These are phyloP conservation scores for Echria macrotheca DNA, from an alignment of 495 filamentous ascomycete species.

Conservation along the genomic window DNA sequence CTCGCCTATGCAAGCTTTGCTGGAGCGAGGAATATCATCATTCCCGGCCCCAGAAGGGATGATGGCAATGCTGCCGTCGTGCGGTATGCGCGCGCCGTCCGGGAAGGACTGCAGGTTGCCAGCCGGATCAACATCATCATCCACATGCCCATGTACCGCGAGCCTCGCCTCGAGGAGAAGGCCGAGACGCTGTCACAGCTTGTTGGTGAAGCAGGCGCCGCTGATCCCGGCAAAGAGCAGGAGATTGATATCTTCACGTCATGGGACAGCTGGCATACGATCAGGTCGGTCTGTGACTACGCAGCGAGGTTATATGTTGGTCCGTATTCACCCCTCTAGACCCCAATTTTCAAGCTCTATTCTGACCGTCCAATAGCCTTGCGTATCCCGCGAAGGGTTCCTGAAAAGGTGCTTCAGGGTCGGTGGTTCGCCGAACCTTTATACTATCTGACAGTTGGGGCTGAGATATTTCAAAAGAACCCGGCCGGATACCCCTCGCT, in stretches of 20 bases:
- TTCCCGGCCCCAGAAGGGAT: constrained; percentile 63
- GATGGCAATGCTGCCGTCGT: constrained; percentile 39
- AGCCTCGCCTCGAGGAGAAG: constrained; percentile 39
- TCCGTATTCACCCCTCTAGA: constrained; percentile 44
- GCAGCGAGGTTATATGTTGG: constrained; percentile 75
- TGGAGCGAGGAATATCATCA: constrained; percentile 74
- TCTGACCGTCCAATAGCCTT: constrained; percentile 50
- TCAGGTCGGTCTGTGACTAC: constrained; percentile 83
- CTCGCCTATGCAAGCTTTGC: constrained; percentile 93
- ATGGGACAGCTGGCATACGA: constrained; percentile 93
- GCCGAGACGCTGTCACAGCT: constrained; percentile 31
- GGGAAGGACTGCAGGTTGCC: constrained; percentile 67
- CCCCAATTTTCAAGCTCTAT: background rate
- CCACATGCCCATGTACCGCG: constrained; percentile 70
- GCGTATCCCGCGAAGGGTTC: constrained; percentile 70
- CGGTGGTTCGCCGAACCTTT: constrained; percentile 95
- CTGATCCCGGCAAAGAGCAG: constrained; percentile 7
- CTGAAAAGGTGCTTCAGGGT: constrained; percentile 64
- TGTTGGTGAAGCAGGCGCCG: constrained; percentile 23
- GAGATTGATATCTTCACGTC: constrained; percentile 63
- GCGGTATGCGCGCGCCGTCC: constrained; percentile 81
- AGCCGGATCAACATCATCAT: constrained; percentile 75
- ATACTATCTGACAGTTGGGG: constrained; percentile 66
- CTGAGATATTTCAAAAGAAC: constrained; percentile 68
- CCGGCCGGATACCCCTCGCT: constrained; percentile 75